Conservation (phyloP, 2,329 filamentous ascomycete species). For the Fusarium sp. region DNA sequence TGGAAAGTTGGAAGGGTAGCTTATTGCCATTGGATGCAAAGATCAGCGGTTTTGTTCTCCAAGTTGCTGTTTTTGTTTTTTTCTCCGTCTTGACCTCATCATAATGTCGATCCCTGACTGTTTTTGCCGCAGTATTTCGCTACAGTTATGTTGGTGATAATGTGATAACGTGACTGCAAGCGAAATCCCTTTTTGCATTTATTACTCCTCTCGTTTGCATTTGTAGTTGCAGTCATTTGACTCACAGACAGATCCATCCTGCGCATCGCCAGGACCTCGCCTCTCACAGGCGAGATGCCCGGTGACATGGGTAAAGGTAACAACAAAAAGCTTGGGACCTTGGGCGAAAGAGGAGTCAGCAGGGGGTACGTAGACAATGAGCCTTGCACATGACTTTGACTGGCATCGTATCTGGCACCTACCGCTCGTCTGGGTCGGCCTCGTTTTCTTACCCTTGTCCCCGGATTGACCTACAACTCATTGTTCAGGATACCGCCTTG, state of each 20-base stretch:
- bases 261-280: slow-evolving; percentile 9
- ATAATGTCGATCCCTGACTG: slow-evolving; percentile 3
- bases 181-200: background rate
- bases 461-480: slow-evolving; percentile 1
- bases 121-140: background rate
- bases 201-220: background rate
- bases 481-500: background rate
- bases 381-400: slow-evolving; percentile 21
- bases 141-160: background rate
- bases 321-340: slow-evolving; percentile 9
- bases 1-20: slow-evolving; percentile 10
- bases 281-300: slow-evolving; percentile 31
- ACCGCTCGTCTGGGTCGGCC: slow-evolving; percentile 38
- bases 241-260: background rate
- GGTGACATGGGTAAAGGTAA: slow-evolving; percentile 12
- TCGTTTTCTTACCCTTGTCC: slow-evolving; percentile 31
- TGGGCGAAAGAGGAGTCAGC: slow-evolving; percentile 19
- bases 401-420: slow-evolving; percentile 36
- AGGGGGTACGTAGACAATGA: slow-evolving; percentile 31
- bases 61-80: slow-evolving; percentile 1
- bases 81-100: slow-evolving; percentile 29
- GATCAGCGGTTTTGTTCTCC: slow-evolving; percentile 19
- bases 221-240: background rate
- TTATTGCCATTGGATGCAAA: slow-evolving; percentile 36
- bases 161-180: background rate